Percentiles rank a stretch among this genome's conserved stretches.
phyloP scores from a whole-genome alignment of 768 basidiomycete species.

The Paxillus ammoniavirescens region DNA sequence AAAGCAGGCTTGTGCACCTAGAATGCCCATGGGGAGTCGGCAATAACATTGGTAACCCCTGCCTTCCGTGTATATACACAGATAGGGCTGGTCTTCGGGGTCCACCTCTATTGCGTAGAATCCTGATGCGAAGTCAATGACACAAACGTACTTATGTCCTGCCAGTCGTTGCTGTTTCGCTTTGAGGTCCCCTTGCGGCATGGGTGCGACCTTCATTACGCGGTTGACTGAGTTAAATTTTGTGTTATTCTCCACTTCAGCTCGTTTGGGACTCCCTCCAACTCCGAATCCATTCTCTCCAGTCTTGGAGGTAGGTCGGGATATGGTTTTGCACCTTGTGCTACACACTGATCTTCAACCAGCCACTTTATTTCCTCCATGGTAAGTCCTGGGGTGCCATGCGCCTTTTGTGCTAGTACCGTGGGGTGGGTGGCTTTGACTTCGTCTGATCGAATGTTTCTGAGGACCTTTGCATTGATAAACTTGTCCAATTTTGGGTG shows the following conservation, averaged over 20 bases:
- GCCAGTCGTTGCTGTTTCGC: constrained; percentile 35
- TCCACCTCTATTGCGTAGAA: constrained; percentile 21
- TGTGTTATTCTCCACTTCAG: constrained; percentile 39
- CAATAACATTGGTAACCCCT: constrained; percentile 36
- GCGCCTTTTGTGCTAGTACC: constrained; percentile 37
- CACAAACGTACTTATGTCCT: constrained; percentile 16
- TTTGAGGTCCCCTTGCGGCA: constrained; percentile 38
- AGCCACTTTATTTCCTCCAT: constrained; percentile 33
- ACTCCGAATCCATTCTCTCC: no score
- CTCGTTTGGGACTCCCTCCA: no score
- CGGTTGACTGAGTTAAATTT: constrained; percentile 37
- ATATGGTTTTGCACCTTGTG: neutral
- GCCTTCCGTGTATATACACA: constrained; percentile 36
- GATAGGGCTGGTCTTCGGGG: constrained; percentile 18
- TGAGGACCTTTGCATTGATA: neutral
- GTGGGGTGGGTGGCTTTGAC: constrained; percentile 14
- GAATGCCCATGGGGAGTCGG: constrained; percentile 41
- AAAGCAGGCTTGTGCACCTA: constrained; percentile 38
- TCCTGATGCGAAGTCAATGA: constrained; percentile 22
- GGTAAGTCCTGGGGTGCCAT: constrained; percentile 26
- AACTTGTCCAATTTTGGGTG: neutral
- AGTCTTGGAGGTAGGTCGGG: no score
- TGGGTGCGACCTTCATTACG: constrained; percentile 27
- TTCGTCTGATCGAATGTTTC: neutral
- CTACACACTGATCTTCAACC: constrained; percentile 28